Conservation (phyloP, 2,329 filamentous ascomycete genomes). For the Taxawa tesnikishii region DNA sequence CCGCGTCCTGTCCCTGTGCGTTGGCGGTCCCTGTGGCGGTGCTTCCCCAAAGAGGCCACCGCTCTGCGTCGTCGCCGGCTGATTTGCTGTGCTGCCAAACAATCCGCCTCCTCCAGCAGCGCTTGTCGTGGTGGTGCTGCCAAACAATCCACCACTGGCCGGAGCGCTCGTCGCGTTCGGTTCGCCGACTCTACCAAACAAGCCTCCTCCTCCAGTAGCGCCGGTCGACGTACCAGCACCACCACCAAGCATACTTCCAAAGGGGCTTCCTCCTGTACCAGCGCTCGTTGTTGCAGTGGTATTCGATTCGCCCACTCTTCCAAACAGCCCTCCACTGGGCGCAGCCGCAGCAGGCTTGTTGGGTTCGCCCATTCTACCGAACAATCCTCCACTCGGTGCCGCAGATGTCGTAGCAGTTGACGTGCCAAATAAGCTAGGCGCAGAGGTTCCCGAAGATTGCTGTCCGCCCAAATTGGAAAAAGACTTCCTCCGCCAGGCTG, state of each 20-base stretch:
- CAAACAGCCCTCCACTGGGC: constrained; percentile 3
- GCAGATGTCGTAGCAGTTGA: constrained; percentile 2
- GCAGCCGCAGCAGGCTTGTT: neutral
- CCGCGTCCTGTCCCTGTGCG: neutral
- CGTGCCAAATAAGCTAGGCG: too few species aligned
- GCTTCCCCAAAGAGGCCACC: constrained; percentile 4
- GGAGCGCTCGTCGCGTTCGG: constrained; percentile 4
- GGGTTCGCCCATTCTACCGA: constrained; percentile 4
- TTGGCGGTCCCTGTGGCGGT: constrained; percentile 1
- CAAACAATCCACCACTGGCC: constrained; percentile 6
- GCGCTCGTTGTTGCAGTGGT: neutral
- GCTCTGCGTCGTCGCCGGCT: neutral
- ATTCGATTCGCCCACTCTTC: neutral
- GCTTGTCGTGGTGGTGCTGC: constrained; percentile 1
- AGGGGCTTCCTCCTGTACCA: neutral
- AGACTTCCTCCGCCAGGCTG: constrained; percentile 4
- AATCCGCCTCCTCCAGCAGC: neutral
- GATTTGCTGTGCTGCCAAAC: constrained; percentile 4
- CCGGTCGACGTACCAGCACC: neutral
- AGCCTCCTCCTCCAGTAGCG: neutral
- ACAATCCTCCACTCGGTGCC: constrained; percentile 5
- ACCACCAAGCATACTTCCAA: neutral
- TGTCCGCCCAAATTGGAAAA: constrained; percentile 3
- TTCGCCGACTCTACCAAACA: constrained; percentile 6
- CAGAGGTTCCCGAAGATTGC: too few species aligned